Conservation (phyloP, 164 flowering plant genomes). For the Vitis riparia region DNA sequence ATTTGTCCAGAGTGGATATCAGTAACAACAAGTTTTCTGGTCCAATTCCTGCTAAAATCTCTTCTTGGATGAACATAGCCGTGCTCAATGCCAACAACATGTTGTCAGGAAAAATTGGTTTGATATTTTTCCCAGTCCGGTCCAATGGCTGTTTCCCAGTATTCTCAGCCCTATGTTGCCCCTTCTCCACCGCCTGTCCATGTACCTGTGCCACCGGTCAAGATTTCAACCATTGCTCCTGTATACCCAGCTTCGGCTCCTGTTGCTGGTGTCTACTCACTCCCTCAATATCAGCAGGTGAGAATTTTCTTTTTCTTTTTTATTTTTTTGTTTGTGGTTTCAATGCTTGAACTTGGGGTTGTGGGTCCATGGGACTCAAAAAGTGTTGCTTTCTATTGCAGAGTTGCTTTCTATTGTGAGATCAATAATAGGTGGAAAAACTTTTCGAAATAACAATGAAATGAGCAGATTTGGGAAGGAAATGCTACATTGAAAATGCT, state of each 20-base stretch:
- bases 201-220: conserved; percentile 15
- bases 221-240: conserved; percentile 18
- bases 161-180: conserved; percentile 33
- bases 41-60: conserved; percentile 33
- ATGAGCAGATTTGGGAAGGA: too few relatives aligned
- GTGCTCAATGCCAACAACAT: conserved; percentile 56
- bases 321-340: too few relatives aligned
- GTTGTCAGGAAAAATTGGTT: conserved; percentile 46
- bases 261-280: conserved; percentile 43
- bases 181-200: conserved; percentile 31
- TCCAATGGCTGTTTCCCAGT: conserved; percentile 22
- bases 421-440: too few relatives aligned
- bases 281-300: conserved; percentile 91
- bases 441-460: too few relatives aligned
- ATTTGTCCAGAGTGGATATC: conserved; percentile 50
- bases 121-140: too few relatives aligned
- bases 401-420: too few relatives aligned
- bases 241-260: conserved; percentile 51
- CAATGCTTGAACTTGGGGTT: neutral
- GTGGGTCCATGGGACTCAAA: neutral
- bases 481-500: too few relatives aligned
- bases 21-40: conserved; percentile 62
- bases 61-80: conserved; percentile 23
- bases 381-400: neutral
- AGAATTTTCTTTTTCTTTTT: neutral